Evolutionary conservation across 345 rosid species (phyloP), one percentile per base, ranked within the genome.

Genomic region (Hypericum androsaemum): DNA sequence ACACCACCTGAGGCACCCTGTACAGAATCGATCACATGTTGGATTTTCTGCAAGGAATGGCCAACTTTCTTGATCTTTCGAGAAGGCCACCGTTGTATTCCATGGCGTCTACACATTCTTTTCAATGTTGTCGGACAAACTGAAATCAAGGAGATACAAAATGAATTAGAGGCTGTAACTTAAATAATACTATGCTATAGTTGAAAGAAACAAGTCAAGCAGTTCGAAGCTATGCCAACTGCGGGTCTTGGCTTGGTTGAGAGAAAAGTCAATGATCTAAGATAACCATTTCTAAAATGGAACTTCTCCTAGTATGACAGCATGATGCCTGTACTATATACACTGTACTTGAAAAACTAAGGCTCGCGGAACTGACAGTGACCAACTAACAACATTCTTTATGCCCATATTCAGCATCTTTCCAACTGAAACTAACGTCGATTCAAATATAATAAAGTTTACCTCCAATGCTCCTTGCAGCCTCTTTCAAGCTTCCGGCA

Each of bases 121-220:
- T 92, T 92, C 84, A 92, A 77, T 17, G 95, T 92, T 12, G 98
- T 92, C 17, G 98, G 96, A 68, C 98, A 92, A 70, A 88, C 98
- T 92, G 88, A 69, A 68, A 80, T 48, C 44, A 22, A 22, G 32
- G 32, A 22, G 32, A 22, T 22, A 22, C 32, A 22, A 22, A 22
- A 22, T 4, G 32, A 22, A 22, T 22, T 22, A 1, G 32, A 22
- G 32, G 32, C 32, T 4, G 32, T 22, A 22, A 22, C n/a, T n/a
- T n/a, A n/a, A 22, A 22, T 22, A 1, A 22, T 22, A 22, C 2
- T 22, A 22, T 22, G 32, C 32, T 22, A 22, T 22, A 22, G 32
- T 8, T 28, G 14, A 61, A 62, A 22, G 32, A 22, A 22, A 22
- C 32, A 22, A 5, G 32, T 7, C 4, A 22, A 22, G 32, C 1